These are phyloP conservation scores for Cenchrus purpureus DNA, from an alignment of 176 grass and related monocot genomes.

Conservation along the genomic window DNA sequence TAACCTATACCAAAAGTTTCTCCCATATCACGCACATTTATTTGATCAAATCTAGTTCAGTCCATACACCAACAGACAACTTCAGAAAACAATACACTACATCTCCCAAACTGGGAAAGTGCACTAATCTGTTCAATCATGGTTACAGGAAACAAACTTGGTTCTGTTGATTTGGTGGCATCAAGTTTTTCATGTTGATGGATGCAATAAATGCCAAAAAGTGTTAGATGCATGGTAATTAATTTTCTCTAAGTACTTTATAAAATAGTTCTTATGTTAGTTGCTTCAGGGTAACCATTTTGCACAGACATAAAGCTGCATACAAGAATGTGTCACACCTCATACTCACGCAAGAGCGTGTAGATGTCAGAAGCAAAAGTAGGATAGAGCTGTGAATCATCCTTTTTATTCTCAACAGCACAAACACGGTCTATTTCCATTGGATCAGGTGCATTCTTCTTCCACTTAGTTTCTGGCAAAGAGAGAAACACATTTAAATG, in stretches of 20 bases:
- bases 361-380: constrained; percentile 93
- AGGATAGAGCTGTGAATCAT: constrained; percentile 79
- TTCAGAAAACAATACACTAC: background rate
- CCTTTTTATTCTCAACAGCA: constrained; percentile 63
- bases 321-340: constrained; percentile 61
- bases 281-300: constrained; percentile 5
- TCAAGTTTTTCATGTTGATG: background rate
- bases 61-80: background rate
- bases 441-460: constrained; percentile 46
- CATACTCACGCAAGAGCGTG: constrained; percentile 77
- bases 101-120: background rate
- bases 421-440: constrained; percentile 70
- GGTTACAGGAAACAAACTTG: background rate
- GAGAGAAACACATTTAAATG: constrained; percentile 8
- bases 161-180: background rate
- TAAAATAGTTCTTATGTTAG: background rate
- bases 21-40: background rate
- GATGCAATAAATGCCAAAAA: background rate
- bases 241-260: background rate
- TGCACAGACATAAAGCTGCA: background rate
- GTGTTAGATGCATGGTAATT: background rate
- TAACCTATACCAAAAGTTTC: background rate
- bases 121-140: background rate
- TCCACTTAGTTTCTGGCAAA: constrained; percentile 59
- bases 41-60: background rate